Evolutionary conservation across 257 asterid species (phyloP).

Genomic region (Nicotiana noctiflora): DNA sequence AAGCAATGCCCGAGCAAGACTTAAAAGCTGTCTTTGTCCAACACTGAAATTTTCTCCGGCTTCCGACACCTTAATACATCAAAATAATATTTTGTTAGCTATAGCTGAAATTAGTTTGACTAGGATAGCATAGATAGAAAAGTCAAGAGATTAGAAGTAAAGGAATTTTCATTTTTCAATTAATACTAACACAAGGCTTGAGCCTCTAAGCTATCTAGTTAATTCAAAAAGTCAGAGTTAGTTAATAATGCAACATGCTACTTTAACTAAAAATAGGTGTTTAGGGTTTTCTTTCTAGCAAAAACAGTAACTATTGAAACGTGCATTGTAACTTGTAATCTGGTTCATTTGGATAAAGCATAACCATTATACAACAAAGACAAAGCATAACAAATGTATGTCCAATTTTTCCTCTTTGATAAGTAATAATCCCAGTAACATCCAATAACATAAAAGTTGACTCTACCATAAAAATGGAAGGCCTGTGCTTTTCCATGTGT

Average conservation of each 20-base stretch:
- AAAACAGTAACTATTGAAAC: not conserved
- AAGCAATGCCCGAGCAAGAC: slow-evolving; percentile 92
- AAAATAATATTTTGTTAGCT: not conserved
- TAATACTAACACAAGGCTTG: not conserved
- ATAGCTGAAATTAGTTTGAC: not conserved
- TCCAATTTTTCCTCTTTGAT: not conserved
- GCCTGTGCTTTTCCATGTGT: not conserved
- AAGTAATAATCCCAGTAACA: not conserved
- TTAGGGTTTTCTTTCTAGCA: not conserved
- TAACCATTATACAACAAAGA: not conserved
- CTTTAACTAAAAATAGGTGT: not conserved
- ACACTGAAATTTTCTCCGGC: slow-evolving; percentile 98
- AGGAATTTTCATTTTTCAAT: not conserved
- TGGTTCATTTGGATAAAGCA: not conserved
- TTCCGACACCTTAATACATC: slow-evolving; percentile 66
- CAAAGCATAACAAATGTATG: too few relatives aligned
- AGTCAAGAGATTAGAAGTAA: not conserved
- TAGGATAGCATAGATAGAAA: not conserved
- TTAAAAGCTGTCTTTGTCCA: slow-evolving; percentile 85
- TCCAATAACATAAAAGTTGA: not conserved
- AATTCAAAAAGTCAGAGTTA: not conserved
- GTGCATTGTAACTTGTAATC: not conserved
- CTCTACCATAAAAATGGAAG: not conserved
- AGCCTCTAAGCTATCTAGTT: not conserved
- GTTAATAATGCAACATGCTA: not conserved